Evolutionary conservation across 192 early-diverging fungal genomes (phyloP).

Genomic region (Podila clonocystis): DNA sequence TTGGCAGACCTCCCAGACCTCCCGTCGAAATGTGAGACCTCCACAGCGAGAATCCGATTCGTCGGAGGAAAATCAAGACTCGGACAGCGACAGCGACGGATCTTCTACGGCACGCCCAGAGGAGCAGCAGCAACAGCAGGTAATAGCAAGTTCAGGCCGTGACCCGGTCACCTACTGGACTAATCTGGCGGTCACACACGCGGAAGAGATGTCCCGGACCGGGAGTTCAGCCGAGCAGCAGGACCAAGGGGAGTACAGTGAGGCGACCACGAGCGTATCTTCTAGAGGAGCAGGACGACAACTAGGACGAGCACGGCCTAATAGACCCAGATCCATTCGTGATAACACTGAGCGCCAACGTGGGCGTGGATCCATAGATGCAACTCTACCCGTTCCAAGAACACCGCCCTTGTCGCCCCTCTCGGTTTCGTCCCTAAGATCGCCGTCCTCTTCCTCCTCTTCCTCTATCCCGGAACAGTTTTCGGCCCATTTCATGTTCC

Average conservation of each 20-base stretch:
- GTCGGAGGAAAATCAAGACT: neutral
- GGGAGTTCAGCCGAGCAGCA: neutral
- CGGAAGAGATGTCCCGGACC: conserved; percentile 1
- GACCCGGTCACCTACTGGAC: conserved; percentile 7
- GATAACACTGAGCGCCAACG: too few species aligned
- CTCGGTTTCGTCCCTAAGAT: neutral
- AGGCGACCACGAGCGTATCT: too few species aligned
- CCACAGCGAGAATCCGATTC: neutral
- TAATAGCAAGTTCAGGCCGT: neutral
- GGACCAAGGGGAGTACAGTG: too few species aligned
- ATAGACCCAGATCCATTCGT: too few species aligned
- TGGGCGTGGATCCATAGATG: too few species aligned
- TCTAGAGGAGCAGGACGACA: too few species aligned
- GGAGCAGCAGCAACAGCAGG: neutral
- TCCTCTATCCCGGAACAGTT: conserved; percentile 12
- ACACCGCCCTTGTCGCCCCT: neutral
- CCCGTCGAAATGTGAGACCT: neutral
- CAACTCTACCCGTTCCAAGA: neutral
- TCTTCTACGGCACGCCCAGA: neutral
- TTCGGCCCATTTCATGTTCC: conserved; percentile 18
- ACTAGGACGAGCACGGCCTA: too few species aligned
- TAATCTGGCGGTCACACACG: conserved; percentile 18
- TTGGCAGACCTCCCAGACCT: neutral
- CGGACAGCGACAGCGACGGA: neutral
- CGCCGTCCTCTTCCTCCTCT: neutral